Conservation (phyloP, 495 filamentous ascomycete species). For the Rhypophila decipiens region DNA sequence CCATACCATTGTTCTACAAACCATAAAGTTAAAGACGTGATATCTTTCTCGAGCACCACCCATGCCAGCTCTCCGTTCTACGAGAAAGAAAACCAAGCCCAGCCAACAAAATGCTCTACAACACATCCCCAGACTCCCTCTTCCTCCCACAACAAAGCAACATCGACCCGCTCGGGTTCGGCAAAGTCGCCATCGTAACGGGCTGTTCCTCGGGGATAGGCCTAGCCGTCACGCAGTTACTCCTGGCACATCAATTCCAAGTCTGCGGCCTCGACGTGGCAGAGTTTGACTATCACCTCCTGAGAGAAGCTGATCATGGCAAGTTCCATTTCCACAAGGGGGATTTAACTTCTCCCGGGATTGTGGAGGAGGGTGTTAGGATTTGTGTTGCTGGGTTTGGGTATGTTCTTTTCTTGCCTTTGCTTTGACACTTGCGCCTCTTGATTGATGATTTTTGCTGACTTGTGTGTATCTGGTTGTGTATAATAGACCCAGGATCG, state of each 20-base stretch:
- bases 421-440: neutral
- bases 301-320: slow-evolving; percentile 20
- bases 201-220: slow-evolving; percentile 39
- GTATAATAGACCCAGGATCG: slow-evolving; percentile 6
- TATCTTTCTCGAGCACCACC: neutral
- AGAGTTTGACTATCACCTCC: slow-evolving; percentile 22
- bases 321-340: slow-evolving; percentile 28
- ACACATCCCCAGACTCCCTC: slow-evolving; percentile 14
- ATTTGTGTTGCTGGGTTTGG: slow-evolving; percentile 23
- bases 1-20: no score
- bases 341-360: slow-evolving; percentile 21
- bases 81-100: neutral
- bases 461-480: no score
- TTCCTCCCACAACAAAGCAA: slow-evolving; percentile 7
- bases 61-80: neutral
- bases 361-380: slow-evolving; percentile 25
- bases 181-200: slow-evolving; percentile 33
- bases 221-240: slow-evolving; percentile 29
- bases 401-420: slow-evolving; percentile 15
- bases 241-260: slow-evolving; percentile 30
- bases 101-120: slow-evolving; percentile 21
- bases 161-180: slow-evolving; percentile 23
- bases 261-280: slow-evolving; percentile 34
- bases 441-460: no score
- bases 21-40: neutral